Base-by-base conservation (phyloP, 805 yeast genomes). In the Sugiyamaella floridensis region DNA sequence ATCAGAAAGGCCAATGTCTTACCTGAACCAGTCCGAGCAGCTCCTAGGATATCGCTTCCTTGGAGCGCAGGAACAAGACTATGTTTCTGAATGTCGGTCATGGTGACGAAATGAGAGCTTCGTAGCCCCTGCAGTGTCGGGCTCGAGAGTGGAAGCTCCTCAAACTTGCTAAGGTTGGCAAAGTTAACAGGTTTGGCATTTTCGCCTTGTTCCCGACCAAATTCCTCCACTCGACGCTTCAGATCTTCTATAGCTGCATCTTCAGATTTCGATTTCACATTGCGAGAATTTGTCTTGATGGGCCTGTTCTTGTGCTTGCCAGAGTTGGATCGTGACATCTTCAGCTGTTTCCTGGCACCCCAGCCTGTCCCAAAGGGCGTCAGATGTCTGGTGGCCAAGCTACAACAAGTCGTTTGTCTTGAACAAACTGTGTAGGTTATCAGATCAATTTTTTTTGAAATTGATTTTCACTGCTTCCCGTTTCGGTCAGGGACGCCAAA, bases 21-120 rank as follows among this genome's bases (percentile, higher is more conserved):
- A 19, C 97, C 97, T 2, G 95, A 86, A 2, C 92, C 92, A 0
- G 97, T 89, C 60, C 81, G 80, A 18, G 97, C 97, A 18, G 96
- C 90, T 11, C 89, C 96, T 60, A 90, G 74, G 2, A 90, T 67
- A 71, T 89, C 97, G 32, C 76, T 71, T 0, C 93, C 92, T 60
- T 86, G 82, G 55, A 93, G 71, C 0, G 93, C 81, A 12, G 77
- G 70, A 0, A 95, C 86, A 26, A 93, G 86, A 5, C 96, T 75
- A 47, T 81, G 81, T 55, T 77, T 80, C 63, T 93, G 99, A 53
- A 93, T 87, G 43, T 86, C 96, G 0, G 99, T 93, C 72, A 90
- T 68, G 10, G 81, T 76, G 1, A 86, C 75, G 66, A 85, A 93
- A 49, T 88, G 85, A n/a, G 95, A 76, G 51, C 81, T 86, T 55